Conservation (phyloP, 2,329 filamentous ascomycete genomes). For the Cercospora canescens region DNA sequence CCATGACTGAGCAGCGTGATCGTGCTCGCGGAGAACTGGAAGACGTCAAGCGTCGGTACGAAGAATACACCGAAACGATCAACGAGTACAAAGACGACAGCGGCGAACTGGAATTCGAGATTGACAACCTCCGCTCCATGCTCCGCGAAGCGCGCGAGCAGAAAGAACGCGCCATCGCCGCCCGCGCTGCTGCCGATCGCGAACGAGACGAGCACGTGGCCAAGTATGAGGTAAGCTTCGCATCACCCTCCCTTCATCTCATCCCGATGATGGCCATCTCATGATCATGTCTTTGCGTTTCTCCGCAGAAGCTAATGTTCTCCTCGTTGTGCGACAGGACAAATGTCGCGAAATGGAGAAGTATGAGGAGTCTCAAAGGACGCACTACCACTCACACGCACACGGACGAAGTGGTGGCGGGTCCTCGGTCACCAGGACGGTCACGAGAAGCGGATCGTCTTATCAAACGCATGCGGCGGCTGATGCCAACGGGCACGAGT, state of each 20-base stretch:
- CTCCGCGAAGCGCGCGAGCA: conserved; percentile 34
- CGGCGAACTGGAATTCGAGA: conserved; percentile 32
- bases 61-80: conserved; percentile 32
- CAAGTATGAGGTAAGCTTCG: conserved; percentile 21
- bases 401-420: conserved; percentile 3
- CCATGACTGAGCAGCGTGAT: conserved; percentile 27
- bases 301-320: background rate
- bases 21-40: conserved; percentile 28
- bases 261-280: background rate
- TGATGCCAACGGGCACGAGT: conserved; percentile 5
- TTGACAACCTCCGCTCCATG: conserved; percentile 31
- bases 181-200: conserved; percentile 29
- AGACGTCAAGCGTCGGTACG: conserved; percentile 27
- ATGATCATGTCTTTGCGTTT: conserved; percentile 1
- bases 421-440: conserved; percentile 6
- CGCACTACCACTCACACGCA: conserved; percentile 18
- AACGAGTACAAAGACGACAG: conserved; percentile 25
- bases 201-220: conserved; percentile 28
- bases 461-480: conserved; percentile 8
- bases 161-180: conserved; percentile 33
- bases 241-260: background rate
- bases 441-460: conserved; percentile 14
- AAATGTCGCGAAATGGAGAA: conserved; percentile 33
- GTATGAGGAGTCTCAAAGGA: conserved; percentile 24
- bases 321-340: conserved; percentile 3